Evolutionary conservation across 1,284 basidiomycete species (phyloP).

Genomic region (Fomitopsis palustris): DNA sequence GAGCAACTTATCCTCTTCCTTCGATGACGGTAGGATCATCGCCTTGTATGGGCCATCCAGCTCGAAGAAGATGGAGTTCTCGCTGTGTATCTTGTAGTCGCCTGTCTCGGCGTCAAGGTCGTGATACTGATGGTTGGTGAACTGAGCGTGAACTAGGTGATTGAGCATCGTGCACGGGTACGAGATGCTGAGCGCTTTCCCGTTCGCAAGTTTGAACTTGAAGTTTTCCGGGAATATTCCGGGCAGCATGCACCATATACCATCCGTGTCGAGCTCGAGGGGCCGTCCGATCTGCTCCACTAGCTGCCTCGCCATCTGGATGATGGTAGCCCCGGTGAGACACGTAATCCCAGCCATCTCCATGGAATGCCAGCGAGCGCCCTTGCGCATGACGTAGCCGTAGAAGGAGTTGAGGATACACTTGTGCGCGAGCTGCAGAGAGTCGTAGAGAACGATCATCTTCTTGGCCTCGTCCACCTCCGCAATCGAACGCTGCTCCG

Average conservation of each 20-base stretch:
- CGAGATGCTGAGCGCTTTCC: conserved; percentile 90
- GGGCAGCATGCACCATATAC: conserved; percentile 99
- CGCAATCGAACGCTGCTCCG: conserved; percentile 68
- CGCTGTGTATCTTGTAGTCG: conserved; percentile 84
- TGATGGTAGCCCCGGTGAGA: conserved; percentile 97
- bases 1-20: conserved; percentile 98
- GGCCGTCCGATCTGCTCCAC: conserved; percentile 98
- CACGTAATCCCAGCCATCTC: conserved; percentile 99
- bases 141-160: conserved; percentile 92
- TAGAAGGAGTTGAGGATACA: conserved; percentile 99
- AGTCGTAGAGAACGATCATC: conserved; percentile 99
- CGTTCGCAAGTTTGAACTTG: conserved; percentile 87
- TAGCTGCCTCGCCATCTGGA: conserved; percentile 98
- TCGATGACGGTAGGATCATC: conserved; percentile 99
- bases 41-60: conserved; percentile 98
- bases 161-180: conserved; percentile 99
- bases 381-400: conserved; percentile 99
- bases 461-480: conserved; percentile 98
- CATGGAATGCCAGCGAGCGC: conserved; percentile 99
- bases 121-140: conserved; percentile 99
- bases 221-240: conserved; percentile 98
- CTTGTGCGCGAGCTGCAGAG: conserved; percentile 99
- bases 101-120: conserved; percentile 85
- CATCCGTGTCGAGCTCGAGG: conserved; percentile 97
- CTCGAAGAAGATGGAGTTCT: conserved; percentile 99